Percentiles rank a stretch among this genome's conserved stretches.
Conservation (phyloP, 73 alveolate genomes). For the Symbiodinium pilosum region DNA sequence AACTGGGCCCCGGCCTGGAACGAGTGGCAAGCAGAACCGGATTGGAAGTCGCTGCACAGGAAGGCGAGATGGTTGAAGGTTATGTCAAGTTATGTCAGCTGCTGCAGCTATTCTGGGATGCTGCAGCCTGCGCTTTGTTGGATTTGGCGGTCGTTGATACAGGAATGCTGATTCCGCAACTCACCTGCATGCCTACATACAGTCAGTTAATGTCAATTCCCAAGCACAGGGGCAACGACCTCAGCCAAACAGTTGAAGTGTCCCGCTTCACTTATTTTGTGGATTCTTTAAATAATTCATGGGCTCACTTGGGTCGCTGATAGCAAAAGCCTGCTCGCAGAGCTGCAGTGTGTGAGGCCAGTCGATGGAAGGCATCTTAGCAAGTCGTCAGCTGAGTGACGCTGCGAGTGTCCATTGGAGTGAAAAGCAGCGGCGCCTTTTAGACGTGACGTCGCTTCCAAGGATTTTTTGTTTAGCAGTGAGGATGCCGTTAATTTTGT, state of each 20-base stretch:
- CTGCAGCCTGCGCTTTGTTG: too few relatives aligned
- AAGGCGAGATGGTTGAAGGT: neutral
- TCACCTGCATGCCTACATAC: too few relatives aligned
- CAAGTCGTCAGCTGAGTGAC: neutral
- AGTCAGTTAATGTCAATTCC: too few relatives aligned
- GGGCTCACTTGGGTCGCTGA: too few relatives aligned
- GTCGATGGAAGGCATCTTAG: conserved; percentile 18
- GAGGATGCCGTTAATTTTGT: neutral
- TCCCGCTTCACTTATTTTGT: too few relatives aligned
- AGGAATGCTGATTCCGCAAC: too few relatives aligned
- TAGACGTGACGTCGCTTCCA: neutral
- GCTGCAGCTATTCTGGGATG: too few relatives aligned
- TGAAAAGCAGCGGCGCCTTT: neutral
- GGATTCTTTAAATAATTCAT: too few relatives aligned
- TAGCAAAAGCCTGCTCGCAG: neutral
- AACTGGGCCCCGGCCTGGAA: conserved; percentile 7
- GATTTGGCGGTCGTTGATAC: too few relatives aligned
- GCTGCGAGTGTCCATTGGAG: neutral
- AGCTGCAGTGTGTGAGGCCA: neutral
- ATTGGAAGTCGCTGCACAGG: conserved; percentile 8
- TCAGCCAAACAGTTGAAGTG: too few relatives aligned
- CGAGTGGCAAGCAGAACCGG: neutral
- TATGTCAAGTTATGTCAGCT: too few relatives aligned
- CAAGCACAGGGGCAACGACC: too few relatives aligned
- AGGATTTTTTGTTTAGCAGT: neutral